Conservation (phyloP, 2,329 filamentous ascomycete species). For the Microdochium nivale region DNA sequence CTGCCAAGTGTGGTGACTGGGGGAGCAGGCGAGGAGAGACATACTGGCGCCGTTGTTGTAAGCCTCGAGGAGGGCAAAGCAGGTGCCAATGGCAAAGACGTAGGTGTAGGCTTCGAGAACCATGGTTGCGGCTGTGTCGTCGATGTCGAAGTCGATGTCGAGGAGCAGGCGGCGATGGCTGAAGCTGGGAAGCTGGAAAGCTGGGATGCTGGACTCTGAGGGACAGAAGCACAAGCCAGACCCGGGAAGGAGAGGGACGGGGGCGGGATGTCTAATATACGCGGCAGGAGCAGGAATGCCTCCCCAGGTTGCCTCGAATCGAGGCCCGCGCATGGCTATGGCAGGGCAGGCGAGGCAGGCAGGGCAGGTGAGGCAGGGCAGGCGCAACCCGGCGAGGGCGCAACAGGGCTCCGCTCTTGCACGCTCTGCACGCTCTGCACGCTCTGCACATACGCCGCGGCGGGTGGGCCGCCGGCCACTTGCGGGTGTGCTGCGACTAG, state of each 20-base stretch:
- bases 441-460: no score
- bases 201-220: not conserved
- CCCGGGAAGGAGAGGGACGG: not conserved
- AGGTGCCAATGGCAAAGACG: slow-evolving; percentile 66
- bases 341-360: no score
- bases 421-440: no score
- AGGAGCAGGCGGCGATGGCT: not conserved
- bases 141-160: not conserved
- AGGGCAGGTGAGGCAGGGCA: no score
- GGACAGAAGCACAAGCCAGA: not conserved
- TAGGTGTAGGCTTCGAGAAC: slow-evolving; percentile 57
- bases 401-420: no score
- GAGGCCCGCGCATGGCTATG: not conserved
- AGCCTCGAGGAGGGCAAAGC: slow-evolving; percentile 68
- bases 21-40: no score
- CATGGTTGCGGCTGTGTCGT: slow-evolving; percentile 32
- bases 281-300: not conserved
- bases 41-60: slow-evolving; percentile 73
- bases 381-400: no score
- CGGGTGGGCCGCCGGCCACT: no score
- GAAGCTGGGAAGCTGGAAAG: not conserved
- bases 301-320: no score
- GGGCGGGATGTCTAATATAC: not conserved
- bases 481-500: no score
- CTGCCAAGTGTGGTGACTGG: not conserved